Percentiles rank a stretch among this genome's conserved stretches.
These are phyloP conservation scores for Cladosporium velox DNA, from an alignment of 2,329 filamentous ascomycete species.

Conservation along the genomic window DNA sequence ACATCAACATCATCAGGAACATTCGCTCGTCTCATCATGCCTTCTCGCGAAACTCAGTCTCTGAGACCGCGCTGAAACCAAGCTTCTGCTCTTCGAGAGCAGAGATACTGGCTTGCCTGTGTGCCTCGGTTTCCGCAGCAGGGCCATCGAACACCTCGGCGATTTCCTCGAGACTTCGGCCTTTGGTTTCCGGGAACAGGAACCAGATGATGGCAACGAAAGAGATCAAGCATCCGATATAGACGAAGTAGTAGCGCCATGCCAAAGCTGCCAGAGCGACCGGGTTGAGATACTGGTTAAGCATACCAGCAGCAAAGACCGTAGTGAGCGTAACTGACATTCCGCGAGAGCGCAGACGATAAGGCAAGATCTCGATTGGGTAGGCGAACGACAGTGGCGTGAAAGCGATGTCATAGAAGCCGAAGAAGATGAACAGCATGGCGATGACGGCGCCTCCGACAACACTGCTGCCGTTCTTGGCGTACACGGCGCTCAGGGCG, in stretches of 20 bases:
- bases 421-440: constrained; percentile 48
- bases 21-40: background rate
- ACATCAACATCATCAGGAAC: background rate
- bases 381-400: constrained; percentile 39
- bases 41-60: constrained; percentile 16
- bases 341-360: constrained; percentile 32
- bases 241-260: constrained; percentile 38
- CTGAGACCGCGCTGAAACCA: background rate
- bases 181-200: constrained; percentile 47
- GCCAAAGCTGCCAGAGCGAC: constrained; percentile 31
- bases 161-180: constrained; percentile 32
- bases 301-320: constrained; percentile 28
- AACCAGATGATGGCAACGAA: constrained; percentile 53
- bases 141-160: constrained; percentile 24
- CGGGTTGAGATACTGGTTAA: constrained; percentile 42
- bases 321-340: constrained; percentile 29
- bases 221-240: constrained; percentile 35
- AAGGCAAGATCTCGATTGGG: constrained; percentile 40
- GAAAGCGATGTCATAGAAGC: constrained; percentile 44
- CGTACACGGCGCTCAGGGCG: constrained; percentile 42
- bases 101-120: constrained; percentile 4
- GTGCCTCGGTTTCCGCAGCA: constrained; percentile 17
- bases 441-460: constrained; percentile 44
- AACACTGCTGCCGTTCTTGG: constrained; percentile 32
- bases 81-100: constrained; percentile 5